Conservation (phyloP, 495 filamentous ascomycete species). For the Lepidopterella palustris region DNA sequence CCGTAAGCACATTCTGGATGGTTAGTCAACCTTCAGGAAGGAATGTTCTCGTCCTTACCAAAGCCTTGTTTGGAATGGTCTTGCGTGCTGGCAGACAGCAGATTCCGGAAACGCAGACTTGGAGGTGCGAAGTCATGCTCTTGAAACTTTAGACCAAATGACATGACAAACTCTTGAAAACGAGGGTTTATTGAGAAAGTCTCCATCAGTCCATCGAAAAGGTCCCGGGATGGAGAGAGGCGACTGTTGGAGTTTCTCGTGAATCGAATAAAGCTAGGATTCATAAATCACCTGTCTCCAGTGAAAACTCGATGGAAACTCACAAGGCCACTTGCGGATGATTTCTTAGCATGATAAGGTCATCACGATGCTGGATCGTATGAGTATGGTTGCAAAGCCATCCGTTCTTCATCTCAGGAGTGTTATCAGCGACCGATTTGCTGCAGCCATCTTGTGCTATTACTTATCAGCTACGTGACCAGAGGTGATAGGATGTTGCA, state of each 20-base stretch:
- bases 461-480: neutral
- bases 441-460: neutral
- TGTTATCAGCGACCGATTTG: no score
- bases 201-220: neutral
- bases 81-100: neutral
- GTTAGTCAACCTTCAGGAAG: neutral
- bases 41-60: neutral
- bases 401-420: neutral
- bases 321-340: neutral
- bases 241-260: conserved; percentile 1
- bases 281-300: neutral
- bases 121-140: conserved; percentile 1
- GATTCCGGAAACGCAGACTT: neutral
- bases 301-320: neutral
- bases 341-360: neutral
- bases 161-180: conserved; percentile 3
- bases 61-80: neutral
- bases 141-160: neutral
- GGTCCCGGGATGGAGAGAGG: neutral
- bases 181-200: neutral
- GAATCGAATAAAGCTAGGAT: neutral
- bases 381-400: no score
- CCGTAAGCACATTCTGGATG: neutral
- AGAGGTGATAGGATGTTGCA: neutral
- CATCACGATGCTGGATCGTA: neutral